Conservation (phyloP, 2,329 filamentous ascomycete genomes). For the Fusarium mangiferae region DNA sequence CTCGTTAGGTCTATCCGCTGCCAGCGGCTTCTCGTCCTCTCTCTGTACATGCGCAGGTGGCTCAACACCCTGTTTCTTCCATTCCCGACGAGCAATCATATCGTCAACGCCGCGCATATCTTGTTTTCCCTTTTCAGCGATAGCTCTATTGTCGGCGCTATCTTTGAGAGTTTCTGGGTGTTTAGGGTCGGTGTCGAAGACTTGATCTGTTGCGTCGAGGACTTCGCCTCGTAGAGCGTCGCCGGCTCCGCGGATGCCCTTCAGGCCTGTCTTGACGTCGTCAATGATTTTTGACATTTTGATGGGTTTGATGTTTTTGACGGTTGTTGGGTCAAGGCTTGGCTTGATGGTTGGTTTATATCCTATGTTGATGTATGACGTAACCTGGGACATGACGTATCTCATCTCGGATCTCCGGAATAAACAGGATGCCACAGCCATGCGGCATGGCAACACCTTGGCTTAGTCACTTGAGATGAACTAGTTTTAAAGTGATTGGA, state of each 20-base stretch:
- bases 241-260: conserved; percentile 38
- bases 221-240: conserved; percentile 34
- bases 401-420: not conserved
- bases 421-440: not conserved
- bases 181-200: conserved; percentile 29
- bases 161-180: conserved; percentile 16
- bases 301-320: too few relatives aligned
- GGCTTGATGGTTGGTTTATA: not conserved
- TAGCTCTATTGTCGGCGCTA: conserved; percentile 5
- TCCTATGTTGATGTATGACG: not conserved
- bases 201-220: conserved; percentile 35
- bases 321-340: not conserved
- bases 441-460: not conserved
- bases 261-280: conserved; percentile 39
- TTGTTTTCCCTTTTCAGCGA: conserved; percentile 32
- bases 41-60: conserved; percentile 4
- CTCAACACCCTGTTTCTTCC: conserved; percentile 19
- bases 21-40: not conserved
- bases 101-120: conserved; percentile 31
- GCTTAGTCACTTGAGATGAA: not conserved
- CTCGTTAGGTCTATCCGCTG: too few relatives aligned
- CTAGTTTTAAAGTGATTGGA: not conserved
- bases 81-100: conserved; percentile 35
- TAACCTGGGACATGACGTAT: not conserved
- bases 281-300: conserved; percentile 38